Evolutionary conservation across 257 asterid genomes (phyloP).

Genomic region (Nyctanthes arbortristis): DNA sequence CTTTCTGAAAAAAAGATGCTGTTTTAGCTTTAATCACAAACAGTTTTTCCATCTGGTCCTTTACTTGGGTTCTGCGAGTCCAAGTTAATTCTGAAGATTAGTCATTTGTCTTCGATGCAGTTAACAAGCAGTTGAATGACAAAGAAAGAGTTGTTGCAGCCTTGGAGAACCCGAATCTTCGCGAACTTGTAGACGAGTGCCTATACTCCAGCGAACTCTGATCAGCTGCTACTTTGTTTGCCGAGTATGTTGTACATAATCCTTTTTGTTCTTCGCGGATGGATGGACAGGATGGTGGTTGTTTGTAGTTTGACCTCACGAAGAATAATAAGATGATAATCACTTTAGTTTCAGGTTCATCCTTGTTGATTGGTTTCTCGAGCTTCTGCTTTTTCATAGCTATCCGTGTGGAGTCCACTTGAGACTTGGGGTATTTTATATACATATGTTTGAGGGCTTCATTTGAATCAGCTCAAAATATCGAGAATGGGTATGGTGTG

Average conservation of each 20-base stretch:
- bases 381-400: no score
- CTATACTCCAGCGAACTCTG: slow-evolving; percentile 80
- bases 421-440: no score
- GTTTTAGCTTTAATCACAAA: not conserved
- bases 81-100: not conserved
- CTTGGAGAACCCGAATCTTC: slow-evolving; percentile 87
- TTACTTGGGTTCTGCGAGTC: not conserved
- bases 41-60: not conserved
- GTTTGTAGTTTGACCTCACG: not conserved
- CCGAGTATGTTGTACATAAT: slow-evolving; percentile 34
- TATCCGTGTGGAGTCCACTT: no score
- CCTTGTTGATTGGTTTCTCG: not conserved
- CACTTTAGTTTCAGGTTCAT: not conserved
- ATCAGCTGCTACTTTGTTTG: slow-evolving; percentile 16
- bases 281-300: not conserved
- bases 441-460: no score
- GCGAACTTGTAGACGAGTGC: slow-evolving; percentile 92
- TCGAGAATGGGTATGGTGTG: no score
- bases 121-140: slow-evolving; percentile 87
- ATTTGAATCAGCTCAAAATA: no score
- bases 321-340: not conserved
- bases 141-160: slow-evolving; percentile 97
- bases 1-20: not conserved
- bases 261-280: slow-evolving; percentile 15
- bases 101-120: slow-evolving; percentile 38